Conservation (phyloP, 495 filamentous ascomycete species). For the Daldinia caldariorum region DNA sequence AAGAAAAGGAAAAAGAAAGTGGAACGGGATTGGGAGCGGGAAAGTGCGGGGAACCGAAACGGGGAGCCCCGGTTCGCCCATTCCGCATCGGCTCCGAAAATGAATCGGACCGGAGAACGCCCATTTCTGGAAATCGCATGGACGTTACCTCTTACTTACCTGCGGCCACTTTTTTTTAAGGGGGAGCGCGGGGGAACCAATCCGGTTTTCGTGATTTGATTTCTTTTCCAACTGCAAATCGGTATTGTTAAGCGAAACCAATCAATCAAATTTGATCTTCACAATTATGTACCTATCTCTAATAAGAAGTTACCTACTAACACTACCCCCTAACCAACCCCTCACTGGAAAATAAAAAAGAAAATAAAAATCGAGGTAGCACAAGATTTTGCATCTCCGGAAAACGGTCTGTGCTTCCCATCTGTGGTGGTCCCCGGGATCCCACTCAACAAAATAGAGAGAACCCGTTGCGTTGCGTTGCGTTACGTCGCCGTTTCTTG, state of each 20-base stretch:
- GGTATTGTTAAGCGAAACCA: no score
- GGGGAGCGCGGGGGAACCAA: neutral
- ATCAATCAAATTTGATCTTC: no score
- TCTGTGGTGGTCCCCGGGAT: no score
- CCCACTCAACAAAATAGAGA: no score
- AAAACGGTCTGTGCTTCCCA: neutral
- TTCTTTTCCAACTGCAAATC: no score
- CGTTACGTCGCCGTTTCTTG: neutral
- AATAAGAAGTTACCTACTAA: neutral
- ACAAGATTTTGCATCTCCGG: conserved; percentile 35
- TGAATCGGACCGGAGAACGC: conserved; percentile 39
- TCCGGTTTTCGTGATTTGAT: neutral
- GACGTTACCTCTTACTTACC: neutral
- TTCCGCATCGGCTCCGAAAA: conserved; percentile 41
- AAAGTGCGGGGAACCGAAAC: neutral
- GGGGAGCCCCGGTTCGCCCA: conserved; percentile 37
- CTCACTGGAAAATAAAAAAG: no score
- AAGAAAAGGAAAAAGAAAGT: neutral
- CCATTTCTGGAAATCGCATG: conserved; percentile 24
- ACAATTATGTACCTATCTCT: neutral
- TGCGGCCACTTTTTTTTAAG: neutral
- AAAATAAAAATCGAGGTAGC: conserved; percentile 9
- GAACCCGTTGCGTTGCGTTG: neutral
- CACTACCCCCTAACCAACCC: neutral
- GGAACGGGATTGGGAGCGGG: no score